phyloP scores from a whole-genome alignment of 2,329 filamentous ascomycete species.

The Seiridium unicorne region DNA sequence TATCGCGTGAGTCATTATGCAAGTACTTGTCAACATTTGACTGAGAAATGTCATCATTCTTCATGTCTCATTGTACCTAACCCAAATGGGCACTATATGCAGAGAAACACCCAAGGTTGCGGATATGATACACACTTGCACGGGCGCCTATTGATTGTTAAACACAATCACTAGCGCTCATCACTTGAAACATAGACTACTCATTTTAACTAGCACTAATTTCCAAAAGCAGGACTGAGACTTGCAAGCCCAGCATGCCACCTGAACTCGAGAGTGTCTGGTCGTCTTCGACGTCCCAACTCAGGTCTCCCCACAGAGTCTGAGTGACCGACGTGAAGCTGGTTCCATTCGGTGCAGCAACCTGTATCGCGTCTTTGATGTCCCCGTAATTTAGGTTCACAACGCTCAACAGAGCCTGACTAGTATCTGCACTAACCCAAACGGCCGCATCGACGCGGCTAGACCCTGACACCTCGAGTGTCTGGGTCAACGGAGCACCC shows the following conservation, averaged over 20 bases:
- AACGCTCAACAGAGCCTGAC: conserved; percentile 13
- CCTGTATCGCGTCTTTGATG: neutral
- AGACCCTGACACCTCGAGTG: conserved; percentile 21
- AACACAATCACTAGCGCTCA: too few species aligned
- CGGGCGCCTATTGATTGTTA: too few species aligned
- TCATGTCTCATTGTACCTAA: too few species aligned
- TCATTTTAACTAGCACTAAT: neutral
- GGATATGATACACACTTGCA: too few species aligned
- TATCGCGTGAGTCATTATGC: too few species aligned
- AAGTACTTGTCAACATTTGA: too few species aligned
- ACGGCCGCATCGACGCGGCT: conserved; percentile 35
- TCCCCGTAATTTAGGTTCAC: conserved; percentile 14
- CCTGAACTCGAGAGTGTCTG: neutral
- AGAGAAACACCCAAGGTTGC: too few species aligned
- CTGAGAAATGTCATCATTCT: too few species aligned
- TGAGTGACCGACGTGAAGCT: neutral
- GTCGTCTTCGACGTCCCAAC: conserved; percentile 11
- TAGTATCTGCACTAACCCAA: conserved; percentile 31
- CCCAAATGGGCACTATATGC: too few species aligned
- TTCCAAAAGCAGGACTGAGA: conserved; percentile 2
- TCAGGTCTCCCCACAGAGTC: conserved; percentile 11
- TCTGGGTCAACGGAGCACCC: conserved; percentile 22
- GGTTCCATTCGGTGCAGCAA: conserved; percentile 10
- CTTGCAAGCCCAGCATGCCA: conserved; percentile 8
- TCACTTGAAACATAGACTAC: neutral